Conservation (phyloP, 2,329 filamentous ascomycete species). For the Penicillium sp. region DNA sequence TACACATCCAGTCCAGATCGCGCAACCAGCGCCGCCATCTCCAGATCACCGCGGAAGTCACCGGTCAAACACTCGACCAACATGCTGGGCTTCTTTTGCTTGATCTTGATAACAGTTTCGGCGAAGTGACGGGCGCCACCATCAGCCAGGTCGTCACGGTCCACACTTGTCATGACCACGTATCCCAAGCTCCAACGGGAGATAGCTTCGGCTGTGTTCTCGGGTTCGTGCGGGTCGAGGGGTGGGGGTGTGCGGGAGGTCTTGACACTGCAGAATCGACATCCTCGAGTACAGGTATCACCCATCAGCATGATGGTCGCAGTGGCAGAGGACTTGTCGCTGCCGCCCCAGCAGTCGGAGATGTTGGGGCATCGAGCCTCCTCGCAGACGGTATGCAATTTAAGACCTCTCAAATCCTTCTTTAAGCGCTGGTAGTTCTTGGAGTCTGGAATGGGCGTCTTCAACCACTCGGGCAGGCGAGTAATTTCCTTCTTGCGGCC, state of each 20-base stretch:
- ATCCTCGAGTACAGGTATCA: conserved; percentile 94
- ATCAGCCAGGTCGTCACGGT: conserved; percentile 88
- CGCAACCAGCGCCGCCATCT: conserved; percentile 84
- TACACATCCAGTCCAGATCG: conserved; percentile 91
- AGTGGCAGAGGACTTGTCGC: conserved; percentile 83
- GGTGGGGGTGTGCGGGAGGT: conserved; percentile 75
- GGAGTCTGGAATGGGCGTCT: conserved; percentile 86
- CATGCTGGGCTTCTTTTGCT: conserved; percentile 64
- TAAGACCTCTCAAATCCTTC: conserved; percentile 83
- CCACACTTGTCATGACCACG: conserved; percentile 89
- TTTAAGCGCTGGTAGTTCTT: conserved; percentile 95
- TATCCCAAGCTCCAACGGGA: conserved; percentile 93
- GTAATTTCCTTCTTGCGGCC: conserved; percentile 67
- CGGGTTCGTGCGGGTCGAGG: conserved; percentile 92
- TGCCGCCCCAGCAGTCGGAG: conserved; percentile 95
- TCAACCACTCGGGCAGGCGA: conserved; percentile 88
- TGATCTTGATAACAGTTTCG: conserved; percentile 92
- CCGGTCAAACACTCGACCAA: conserved; percentile 61
- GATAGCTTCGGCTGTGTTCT: conserved; percentile 93
- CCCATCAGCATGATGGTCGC: conserved; percentile 99
- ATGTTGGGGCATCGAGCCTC: conserved; percentile 98
- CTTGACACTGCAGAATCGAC: conserved; percentile 96
- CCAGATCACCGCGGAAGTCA: conserved; percentile 81
- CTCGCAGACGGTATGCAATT: conserved; percentile 94
- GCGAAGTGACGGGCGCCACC: conserved; percentile 88